These are phyloP conservation scores for Bipolaris oryzae DNA, from an alignment of 2,329 filamentous ascomycete species.

Conservation along the genomic window DNA sequence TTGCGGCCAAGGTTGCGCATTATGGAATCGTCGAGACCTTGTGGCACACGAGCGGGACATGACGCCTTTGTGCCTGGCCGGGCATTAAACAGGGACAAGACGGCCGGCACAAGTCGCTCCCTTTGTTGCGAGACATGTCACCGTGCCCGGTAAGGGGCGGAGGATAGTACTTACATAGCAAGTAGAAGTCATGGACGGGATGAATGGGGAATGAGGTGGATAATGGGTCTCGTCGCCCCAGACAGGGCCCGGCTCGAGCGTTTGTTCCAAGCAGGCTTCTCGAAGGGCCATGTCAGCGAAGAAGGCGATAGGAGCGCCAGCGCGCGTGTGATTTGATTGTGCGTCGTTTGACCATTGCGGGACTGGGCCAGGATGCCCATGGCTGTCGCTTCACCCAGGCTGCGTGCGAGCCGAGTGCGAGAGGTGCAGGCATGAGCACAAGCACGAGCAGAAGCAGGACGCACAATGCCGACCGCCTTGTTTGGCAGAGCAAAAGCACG, in stretches of 20 bases:
- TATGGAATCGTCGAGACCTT: slow-evolving; percentile 13
- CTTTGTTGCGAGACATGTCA: slow-evolving; percentile 24
- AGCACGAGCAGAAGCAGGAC: too few relatives aligned
- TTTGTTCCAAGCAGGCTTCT: slow-evolving; percentile 34
- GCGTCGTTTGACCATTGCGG: slow-evolving; percentile 5
- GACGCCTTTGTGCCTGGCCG: slow-evolving; percentile 8
- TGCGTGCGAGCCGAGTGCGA: neutral
- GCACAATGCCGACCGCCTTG: slow-evolving; percentile 19
- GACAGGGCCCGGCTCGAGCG: slow-evolving; percentile 33
- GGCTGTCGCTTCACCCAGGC: neutral
- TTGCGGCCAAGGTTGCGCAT: slow-evolving; percentile 1
- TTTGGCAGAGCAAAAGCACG: slow-evolving; percentile 5
- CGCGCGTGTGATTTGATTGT: slow-evolving; percentile 2
- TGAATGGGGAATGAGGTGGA: slow-evolving; percentile 14
- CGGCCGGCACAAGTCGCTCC: slow-evolving; percentile 22
- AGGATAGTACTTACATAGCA: too few relatives aligned
- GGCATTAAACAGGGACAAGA: slow-evolving; percentile 22
- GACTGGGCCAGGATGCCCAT: slow-evolving; percentile 6
- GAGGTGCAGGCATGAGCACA: too few relatives aligned
- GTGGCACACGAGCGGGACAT: neutral
- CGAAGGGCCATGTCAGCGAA: slow-evolving; percentile 31
- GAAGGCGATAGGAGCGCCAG: slow-evolving; percentile 15
- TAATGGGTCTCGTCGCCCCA: slow-evolving; percentile 9
- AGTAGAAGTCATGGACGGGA: too few relatives aligned
- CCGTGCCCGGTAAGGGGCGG: slow-evolving; percentile 25